These are phyloP conservation scores for Vicia faba DNA, from an alignment of 306 rosid genomes.

Conservation along the genomic window DNA sequence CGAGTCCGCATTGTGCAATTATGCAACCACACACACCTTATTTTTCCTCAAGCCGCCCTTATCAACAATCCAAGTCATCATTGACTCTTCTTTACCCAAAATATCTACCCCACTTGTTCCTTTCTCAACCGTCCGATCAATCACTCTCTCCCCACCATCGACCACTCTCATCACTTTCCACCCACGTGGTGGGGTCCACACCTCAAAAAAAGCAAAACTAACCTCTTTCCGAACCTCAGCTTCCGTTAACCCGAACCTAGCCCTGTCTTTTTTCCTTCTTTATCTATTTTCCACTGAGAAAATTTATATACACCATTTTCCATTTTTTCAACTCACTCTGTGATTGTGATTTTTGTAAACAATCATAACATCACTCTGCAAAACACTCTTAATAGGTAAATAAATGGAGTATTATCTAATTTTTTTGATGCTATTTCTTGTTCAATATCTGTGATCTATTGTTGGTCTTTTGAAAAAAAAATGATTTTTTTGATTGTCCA, in stretches of 20 bases:
- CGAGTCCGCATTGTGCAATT: neutral
- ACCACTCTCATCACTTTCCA: neutral
- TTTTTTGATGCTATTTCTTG: neutral
- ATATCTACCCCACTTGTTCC: conserved; percentile 30
- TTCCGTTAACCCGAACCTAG: conserved; percentile 35
- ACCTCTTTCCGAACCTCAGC: conserved; percentile 31
- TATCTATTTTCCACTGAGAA: neutral
- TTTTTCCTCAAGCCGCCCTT: conserved; percentile 2
- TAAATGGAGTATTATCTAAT: conserved; percentile 1
- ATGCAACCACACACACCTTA: conserved; percentile 8
- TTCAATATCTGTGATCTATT: neutral
- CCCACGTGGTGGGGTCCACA: conserved; percentile 27
- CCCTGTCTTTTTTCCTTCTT: conserved; percentile 24
- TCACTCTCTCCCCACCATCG: conserved; percentile 4
- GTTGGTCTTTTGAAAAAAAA: neutral
- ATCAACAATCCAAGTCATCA: conserved; percentile 8
- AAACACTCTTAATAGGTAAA: conserved; percentile 16
- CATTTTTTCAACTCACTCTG: neutral
- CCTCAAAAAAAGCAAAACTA: neutral
- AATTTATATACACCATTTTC: neutral
- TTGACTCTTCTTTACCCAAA: conserved; percentile 12
- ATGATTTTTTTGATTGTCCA: neutral
- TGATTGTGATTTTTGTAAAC: neutral
- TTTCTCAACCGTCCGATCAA: conserved; percentile 29
- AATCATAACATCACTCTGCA: conserved; percentile 1